A percentile compares a stretch with the other conserved stretches of the same genome.
Evolutionary conservation across 768 basidiomycete genomes (phyloP).

Genomic region (Lentinula raphanica): DNA sequence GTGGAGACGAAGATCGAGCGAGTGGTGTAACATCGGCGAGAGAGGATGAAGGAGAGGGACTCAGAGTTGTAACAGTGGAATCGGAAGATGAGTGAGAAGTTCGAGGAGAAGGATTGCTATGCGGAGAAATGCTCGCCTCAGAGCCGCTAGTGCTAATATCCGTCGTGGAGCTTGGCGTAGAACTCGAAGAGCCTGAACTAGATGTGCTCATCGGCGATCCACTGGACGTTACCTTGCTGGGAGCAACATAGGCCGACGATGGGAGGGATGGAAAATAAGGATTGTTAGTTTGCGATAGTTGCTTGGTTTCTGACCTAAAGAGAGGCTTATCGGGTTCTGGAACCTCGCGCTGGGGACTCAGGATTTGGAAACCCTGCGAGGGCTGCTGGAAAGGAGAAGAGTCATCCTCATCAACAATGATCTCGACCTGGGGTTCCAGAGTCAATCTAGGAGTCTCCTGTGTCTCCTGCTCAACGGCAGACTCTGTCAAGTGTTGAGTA

Average conservation of each 20-base stretch:
- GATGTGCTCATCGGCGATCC: constrained; percentile 3
- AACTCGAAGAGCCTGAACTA: constrained; percentile 4
- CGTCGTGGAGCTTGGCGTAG: constrained; percentile 7
- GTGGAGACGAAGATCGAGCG: neutral
- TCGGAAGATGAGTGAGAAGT: neutral
- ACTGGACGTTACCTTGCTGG: neutral
- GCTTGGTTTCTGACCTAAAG: neutral
- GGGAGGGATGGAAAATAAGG: constrained; percentile 9
- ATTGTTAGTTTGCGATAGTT: neutral
- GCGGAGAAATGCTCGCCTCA: neutral
- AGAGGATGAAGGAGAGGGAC: neutral
- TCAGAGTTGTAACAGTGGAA: neutral
- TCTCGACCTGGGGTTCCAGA: neutral
- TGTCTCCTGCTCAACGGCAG: neutral
- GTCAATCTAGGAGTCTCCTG: neutral
- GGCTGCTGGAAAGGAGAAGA: neutral
- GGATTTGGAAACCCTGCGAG: neutral
- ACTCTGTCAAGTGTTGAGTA: neutral
- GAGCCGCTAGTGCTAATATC: neutral
- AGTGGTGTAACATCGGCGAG: neutral
- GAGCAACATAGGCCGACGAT: neutral
- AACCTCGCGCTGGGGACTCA: neutral
- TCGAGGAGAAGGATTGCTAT: neutral
- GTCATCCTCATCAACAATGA: neutral
- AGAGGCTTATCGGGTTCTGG: neutral